Conservation (phyloP, 2,329 filamentous ascomycete genomes). For the Tolypocladium amazonense region DNA sequence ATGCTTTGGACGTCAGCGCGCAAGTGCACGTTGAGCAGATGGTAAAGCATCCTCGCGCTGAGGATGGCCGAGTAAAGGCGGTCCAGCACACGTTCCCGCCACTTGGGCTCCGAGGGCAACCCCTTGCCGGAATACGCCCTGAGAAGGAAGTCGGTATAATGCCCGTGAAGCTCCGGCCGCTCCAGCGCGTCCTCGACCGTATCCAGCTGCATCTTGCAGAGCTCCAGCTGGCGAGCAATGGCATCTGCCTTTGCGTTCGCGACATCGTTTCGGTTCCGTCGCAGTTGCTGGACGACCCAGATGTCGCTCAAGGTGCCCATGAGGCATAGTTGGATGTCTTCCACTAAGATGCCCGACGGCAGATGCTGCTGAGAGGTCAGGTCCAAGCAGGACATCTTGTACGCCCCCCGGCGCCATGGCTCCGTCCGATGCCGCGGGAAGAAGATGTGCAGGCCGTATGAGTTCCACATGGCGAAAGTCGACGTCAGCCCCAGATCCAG, state of each 20-base stretch:
- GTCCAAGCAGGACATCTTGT: constrained; percentile 18
- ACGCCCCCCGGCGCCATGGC: constrained; percentile 17
- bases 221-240: constrained; percentile 4
- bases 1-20: constrained; percentile 20
- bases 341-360: constrained; percentile 16
- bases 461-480: constrained; percentile 25
- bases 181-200: constrained; percentile 5
- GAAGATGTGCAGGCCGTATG: constrained; percentile 24
- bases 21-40: constrained; percentile 24
- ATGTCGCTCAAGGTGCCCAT: constrained; percentile 19
- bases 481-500: constrained; percentile 22
- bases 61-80: constrained; percentile 20
- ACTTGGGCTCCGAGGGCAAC: constrained; percentile 11
- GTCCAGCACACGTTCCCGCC: constrained; percentile 11
- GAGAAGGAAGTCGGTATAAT: constrained; percentile 9
- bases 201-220: constrained; percentile 10
- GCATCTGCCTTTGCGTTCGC: not conserved
- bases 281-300: constrained; percentile 17
- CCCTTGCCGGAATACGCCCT: constrained; percentile 18
- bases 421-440: constrained; percentile 22
- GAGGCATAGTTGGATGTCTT: constrained; percentile 22
- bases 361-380: constrained; percentile 14
- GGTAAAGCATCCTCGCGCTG: constrained; percentile 23
- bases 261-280: constrained; percentile 9
- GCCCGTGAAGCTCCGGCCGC: constrained; percentile 6